Base-by-base conservation (phyloP, 257 asterid genomes). In the Solanum sejunctum region DNA sequence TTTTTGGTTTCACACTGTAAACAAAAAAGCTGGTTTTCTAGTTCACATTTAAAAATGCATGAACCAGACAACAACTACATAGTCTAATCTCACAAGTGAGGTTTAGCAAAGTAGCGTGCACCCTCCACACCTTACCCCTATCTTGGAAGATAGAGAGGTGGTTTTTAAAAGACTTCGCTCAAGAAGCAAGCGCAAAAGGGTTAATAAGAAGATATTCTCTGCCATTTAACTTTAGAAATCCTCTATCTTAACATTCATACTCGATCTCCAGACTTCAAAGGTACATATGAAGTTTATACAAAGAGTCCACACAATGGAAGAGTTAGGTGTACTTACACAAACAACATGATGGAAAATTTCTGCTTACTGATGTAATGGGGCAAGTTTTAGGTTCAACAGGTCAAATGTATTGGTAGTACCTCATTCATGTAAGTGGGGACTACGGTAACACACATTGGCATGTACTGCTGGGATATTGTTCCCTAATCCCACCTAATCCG, bases 401-500 rank as follows among this genome's bases (percentile, higher is more conserved):
- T 7, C 58, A 47, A 75, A 47, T 21, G 81, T 32, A 12, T 41
- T 20, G 18, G 26, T 45, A 71, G 80, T 11, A 41, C 80, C 23
- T 28, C 32, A 72, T 43, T 41, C 80, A 72, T 41, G 56, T 12
- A 12, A 45, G 56, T 72, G 20, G 80, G 10, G 39, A 39, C 3
- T n/a, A 2, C 13, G 5, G 61, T 4, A 8, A 75, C 45, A 75
- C 43, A 75, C 18, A 43, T 11, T 69, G 58, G 54, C 81, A 75
- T 75, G 56, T 47, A 75, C 39, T 47, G 15, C 12, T 41, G 79
- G 54, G 54, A 70, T 51, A 51, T 26, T 52, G 26, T 18, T 17
- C 82, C 64, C 87, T 89, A 89, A 85, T 92, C 98, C 98, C 98
- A 93, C 85, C 96, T 88, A 83, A 94, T 91, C 93, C 87, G 91